phyloP scores from a whole-genome alignment of 345 rosid species.

The Hibiscus tridactylites region DNA sequence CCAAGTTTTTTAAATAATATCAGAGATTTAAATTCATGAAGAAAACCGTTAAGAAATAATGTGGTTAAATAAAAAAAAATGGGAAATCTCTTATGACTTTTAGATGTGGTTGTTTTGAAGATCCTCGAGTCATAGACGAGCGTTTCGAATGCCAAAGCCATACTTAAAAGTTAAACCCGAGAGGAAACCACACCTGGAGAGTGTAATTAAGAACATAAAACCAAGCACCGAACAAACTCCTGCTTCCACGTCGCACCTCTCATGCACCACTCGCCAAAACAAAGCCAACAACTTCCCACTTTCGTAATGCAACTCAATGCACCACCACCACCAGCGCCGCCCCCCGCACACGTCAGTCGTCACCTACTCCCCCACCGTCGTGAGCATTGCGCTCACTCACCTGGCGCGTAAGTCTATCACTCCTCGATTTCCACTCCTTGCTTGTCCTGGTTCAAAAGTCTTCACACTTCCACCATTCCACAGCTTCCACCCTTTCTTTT shows the following conservation, averaged over 20 bases:
- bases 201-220: no score
- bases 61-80: no score
- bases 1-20: no score
- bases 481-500: background rate
- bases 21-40: no score
- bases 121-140: background rate
- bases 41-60: no score
- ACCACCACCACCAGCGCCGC: background rate
- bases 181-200: no score
- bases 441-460: constrained; percentile 8
- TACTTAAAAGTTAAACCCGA: no score
- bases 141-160: background rate
- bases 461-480: background rate
- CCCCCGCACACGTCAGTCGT: background rate
- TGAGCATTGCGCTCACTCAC: background rate
- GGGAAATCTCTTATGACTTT: no score
- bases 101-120: background rate
- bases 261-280: background rate
- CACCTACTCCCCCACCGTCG: background rate
- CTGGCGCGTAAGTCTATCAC: background rate
- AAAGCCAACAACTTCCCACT: background rate
- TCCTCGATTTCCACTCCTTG: constrained; percentile 5
- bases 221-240: background rate
- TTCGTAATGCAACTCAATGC: no score
- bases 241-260: background rate